Evolutionary conservation across 768 basidiomycete species (phyloP).

Genomic region (Mycena floridula): DNA sequence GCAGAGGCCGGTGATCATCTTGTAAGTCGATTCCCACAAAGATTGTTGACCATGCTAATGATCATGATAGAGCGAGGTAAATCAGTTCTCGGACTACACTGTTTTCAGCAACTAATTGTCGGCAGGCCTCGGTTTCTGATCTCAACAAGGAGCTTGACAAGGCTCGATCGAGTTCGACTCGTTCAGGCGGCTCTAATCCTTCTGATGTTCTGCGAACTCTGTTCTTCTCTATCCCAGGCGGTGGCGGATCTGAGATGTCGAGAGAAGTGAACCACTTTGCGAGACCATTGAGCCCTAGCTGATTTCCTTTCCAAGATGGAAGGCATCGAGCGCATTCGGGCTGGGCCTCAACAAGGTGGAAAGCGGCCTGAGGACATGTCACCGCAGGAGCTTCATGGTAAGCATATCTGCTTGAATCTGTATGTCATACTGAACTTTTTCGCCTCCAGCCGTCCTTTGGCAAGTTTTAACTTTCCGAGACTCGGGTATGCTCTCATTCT

Average conservation of each 20-base stretch:
- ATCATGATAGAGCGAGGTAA: constrained; percentile 21
- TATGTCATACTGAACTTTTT: constrained; percentile 36
- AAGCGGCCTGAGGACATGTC: constrained; percentile 77
- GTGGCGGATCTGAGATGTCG: constrained; percentile 53
- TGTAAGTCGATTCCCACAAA: constrained; percentile 23
- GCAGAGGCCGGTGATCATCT: constrained; percentile 61
- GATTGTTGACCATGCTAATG: not conserved
- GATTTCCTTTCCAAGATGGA: no score
- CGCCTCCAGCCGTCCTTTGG: constrained; percentile 75
- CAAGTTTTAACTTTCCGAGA: constrained; percentile 83
- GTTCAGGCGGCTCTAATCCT: constrained; percentile 26
- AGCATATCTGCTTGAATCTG: constrained; percentile 80
- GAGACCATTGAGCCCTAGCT: no score
- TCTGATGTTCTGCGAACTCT: constrained; percentile 52
- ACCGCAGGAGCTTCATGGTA: constrained; percentile 84
- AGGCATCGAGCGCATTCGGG: constrained; percentile 61
- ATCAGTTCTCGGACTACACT: not conserved
- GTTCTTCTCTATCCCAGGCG: constrained; percentile 58
- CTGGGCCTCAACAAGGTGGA: constrained; percentile 51
- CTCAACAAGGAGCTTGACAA: constrained; percentile 72
- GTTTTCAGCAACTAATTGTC: not conserved
- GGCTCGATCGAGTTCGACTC: constrained; percentile 52
- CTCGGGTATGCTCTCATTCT: constrained; percentile 39
- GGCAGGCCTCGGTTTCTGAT: constrained; percentile 78
- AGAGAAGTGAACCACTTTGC: no score